Evolutionary conservation across 208 protist species (phyloP).

Genomic region (Naegleria lovaniensis): DNA sequence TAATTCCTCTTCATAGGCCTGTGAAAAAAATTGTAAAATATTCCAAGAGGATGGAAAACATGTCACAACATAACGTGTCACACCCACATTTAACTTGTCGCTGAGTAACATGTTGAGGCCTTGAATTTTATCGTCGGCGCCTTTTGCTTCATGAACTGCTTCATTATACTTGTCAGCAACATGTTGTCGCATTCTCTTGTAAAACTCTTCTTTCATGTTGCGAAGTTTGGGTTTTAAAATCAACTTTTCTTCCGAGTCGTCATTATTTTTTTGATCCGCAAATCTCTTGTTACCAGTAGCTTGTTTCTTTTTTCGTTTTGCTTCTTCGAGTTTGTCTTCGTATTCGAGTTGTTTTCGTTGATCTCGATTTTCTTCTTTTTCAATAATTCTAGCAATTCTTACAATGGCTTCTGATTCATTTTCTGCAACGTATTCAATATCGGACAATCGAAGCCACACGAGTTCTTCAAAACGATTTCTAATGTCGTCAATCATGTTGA

Average conservation of each 20-base stretch:
- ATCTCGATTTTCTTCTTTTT: conserved; percentile 5
- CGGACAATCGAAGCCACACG: not conserved
- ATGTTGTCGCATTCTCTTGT: not conserved
- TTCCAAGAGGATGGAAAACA: not conserved
- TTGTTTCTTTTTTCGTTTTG: not conserved
- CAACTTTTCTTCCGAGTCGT: not conserved
- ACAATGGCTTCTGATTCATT: not conserved
- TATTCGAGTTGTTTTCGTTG: not conserved
- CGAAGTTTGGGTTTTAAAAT: not conserved
- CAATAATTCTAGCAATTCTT: conserved; percentile 18
- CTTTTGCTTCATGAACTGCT: not conserved
- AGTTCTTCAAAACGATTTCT: not conserved
- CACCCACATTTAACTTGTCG: not conserved
- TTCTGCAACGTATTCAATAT: not conserved
- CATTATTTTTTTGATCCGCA: no score
- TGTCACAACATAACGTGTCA: not conserved
- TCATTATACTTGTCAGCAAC: not conserved
- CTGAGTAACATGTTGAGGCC: not conserved
- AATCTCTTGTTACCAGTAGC: not conserved
- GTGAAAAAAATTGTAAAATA: not conserved
- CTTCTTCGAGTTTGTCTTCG: not conserved
- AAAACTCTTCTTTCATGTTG: not conserved
- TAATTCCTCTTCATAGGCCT: not conserved
- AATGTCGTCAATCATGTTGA: conserved; percentile 19
- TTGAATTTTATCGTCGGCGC: not conserved